Evolutionary conservation across 148 eudicot genomes (phyloP), one percentile per base, ranked within the genome.

Genomic region (Diospyros lotus): DNA sequence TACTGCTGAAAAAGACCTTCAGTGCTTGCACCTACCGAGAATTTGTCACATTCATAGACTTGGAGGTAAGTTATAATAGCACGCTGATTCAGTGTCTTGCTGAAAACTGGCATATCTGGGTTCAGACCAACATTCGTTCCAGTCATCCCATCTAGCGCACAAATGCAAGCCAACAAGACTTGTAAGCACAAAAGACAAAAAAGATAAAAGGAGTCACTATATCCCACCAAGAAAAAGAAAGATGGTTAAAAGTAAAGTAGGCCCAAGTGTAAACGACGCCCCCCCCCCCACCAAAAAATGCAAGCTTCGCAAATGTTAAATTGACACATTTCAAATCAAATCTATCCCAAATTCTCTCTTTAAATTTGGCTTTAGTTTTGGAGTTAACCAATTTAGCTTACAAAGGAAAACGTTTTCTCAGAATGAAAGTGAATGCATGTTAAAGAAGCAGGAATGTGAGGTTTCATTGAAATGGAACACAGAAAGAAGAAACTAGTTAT

Each of bases 61-160:
- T 82, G 90, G 10, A 88, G 75, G 71, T 92, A 92, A 13, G 93
- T 88, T 66, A 92, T 87, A 54, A 54, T 53, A 0, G 89, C 90
- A 73, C 76, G 18, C 59, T 72, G 63, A 69, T 76, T 79, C 72
- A 14, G 18, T 14, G 63, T 72, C 48, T 64, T 67, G 64, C 86
- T 65, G 83, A 92, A 92, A 82, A 73, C 85, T 0, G 87, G 91
- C 93, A 90, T 80, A 48, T 71, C 82, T 3, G 88, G 88, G 69
- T 78, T 73, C 58, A 92, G 53, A 54, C 90, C 91, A 44, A 92
- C 89, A 67, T 92, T 94, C 40, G 65, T 73, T 81, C 77, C 85
- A 62, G 81, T 86, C 82, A 92, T 79, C 69, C 67, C 74, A 79
- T 92, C 97, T 92, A 75, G 28, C 76, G 75, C 56, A 50, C 11